Evolutionary conservation across 805 yeast genomes (phyloP).

Genomic region (Nematodospora valgi): DNA sequence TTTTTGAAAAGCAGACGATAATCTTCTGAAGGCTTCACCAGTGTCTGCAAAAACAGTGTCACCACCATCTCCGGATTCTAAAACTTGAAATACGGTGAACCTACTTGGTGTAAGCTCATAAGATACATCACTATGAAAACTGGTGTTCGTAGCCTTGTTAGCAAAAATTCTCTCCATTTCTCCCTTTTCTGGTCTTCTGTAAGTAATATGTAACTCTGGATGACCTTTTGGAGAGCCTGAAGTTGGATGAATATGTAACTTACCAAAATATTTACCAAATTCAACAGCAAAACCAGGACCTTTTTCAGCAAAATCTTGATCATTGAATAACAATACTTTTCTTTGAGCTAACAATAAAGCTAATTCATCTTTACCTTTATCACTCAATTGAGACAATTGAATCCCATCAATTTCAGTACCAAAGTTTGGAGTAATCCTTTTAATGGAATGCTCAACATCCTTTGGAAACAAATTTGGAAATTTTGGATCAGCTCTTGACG

Average conservation of each 20-base stretch:
- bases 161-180: constrained; percentile 35
- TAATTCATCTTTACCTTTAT: constrained; percentile 61
- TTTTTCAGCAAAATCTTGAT: constrained; percentile 57
- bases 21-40: constrained; percentile 65
- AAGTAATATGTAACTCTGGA: constrained; percentile 63
- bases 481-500: constrained; percentile 59
- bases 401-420: constrained; percentile 64
- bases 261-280: constrained; percentile 65
- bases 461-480: constrained; percentile 51
- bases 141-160: constrained; percentile 33
- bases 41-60: constrained; percentile 78
- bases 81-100: constrained; percentile 60
- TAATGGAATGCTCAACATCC: constrained; percentile 21
- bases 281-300: constrained; percentile 50
- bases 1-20: constrained; percentile 62
- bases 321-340: constrained; percentile 65
- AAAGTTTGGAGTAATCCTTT: constrained; percentile 60
- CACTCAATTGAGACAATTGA: constrained; percentile 53
- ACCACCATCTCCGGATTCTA: constrained; percentile 66
- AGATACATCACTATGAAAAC: constrained; percentile 74
- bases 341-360: constrained; percentile 66
- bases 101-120: constrained; percentile 75
- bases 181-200: constrained; percentile 44
- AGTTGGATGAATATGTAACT: constrained; percentile 70
- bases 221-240: constrained; percentile 66